Conservation (phyloP, 2,329 filamentous ascomycete species). For the Trichoderma citrinoviride region DNA sequence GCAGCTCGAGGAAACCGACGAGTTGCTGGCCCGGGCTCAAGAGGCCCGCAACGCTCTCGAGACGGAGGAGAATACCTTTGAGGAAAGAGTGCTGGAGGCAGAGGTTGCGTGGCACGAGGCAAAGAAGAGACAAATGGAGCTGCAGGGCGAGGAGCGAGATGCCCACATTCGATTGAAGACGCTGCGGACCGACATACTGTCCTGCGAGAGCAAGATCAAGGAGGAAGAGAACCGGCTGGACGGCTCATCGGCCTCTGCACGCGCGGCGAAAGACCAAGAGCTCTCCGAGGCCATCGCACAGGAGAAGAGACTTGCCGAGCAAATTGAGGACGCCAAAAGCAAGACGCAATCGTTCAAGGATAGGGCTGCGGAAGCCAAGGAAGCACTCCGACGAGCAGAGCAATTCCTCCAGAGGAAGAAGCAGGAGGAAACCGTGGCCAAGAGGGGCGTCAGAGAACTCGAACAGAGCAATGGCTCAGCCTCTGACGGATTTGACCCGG, state of each 20-base stretch:
- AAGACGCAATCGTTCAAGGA: slow-evolving; percentile 37
- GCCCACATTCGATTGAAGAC: slow-evolving; percentile 58
- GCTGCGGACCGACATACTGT: slow-evolving; percentile 47
- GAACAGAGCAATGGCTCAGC: slow-evolving; percentile 54
- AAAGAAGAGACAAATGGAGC: slow-evolving; percentile 51
- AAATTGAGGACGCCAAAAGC: slow-evolving; percentile 31
- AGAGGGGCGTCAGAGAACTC: slow-evolving; percentile 50
- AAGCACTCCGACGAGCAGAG: slow-evolving; percentile 32
- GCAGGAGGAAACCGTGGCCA: slow-evolving; percentile 52
- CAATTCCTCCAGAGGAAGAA: slow-evolving; percentile 44
- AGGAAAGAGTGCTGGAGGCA: slow-evolving; percentile 43
- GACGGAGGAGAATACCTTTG: slow-evolving; percentile 46
- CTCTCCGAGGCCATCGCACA: slow-evolving; percentile 32
- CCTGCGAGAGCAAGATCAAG: slow-evolving; percentile 47
- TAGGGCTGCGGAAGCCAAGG: slow-evolving; percentile 34
- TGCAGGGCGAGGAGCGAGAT: slow-evolving; percentile 63
- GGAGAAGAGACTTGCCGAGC: slow-evolving; percentile 30
- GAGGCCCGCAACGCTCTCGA: slow-evolving; percentile 42
- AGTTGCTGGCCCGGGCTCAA: slow-evolving; percentile 41
- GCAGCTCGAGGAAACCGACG: slow-evolving; percentile 47
- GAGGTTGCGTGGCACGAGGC: slow-evolving; percentile 54
- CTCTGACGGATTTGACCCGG: slow-evolving; percentile 61
- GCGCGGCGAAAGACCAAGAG: slow-evolving; percentile 61
- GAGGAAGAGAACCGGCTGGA: slow-evolving; percentile 62
- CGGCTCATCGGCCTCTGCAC: slow-evolving; percentile 66